These are phyloP conservation scores for Elaeagnus macrophylla DNA, from an alignment of 306 rosid species.

Conservation along the genomic window DNA sequence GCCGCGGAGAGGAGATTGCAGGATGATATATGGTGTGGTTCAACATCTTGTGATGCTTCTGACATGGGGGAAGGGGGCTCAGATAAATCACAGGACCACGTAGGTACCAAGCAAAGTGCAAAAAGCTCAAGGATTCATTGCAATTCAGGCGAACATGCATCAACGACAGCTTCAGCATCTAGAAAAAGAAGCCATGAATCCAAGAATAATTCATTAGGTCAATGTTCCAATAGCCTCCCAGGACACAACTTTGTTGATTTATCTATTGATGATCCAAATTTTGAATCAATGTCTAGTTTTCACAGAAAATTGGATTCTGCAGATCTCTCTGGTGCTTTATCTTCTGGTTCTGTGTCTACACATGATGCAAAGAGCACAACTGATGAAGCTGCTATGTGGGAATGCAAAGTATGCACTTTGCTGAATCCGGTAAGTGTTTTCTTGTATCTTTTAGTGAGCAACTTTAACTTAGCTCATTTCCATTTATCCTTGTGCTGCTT, in stretches of 20 bases:
- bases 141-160: conserved; percentile 16
- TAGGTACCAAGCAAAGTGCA: conserved; percentile 14
- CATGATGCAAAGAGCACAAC: conserved; percentile 18
- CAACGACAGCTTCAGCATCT: conserved; percentile 14
- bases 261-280: conserved; percentile 23
- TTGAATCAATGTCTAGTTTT: conserved; percentile 17
- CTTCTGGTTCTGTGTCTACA: conserved; percentile 20
- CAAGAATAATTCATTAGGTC: conserved; percentile 19
- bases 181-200: conserved; percentile 45
- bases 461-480: background rate
- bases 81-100: conserved; percentile 30
- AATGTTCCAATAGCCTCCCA: conserved; percentile 25
- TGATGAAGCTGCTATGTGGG: conserved; percentile 58
- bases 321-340: conserved; percentile 21
- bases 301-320: conserved; percentile 24
- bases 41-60: conserved; percentile 42
- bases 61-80: conserved; percentile 34
- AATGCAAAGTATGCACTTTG: conserved; percentile 70
- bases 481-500: background rate
- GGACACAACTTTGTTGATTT: conserved; percentile 31
- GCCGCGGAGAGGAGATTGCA: conserved; percentile 94
- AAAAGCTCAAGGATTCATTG: conserved; percentile 9
- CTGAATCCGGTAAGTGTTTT: conserved; percentile 59
- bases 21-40: conserved; percentile 94
- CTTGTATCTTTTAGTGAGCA: conserved; percentile 1